Evolutionary conservation across 2,329 filamentous ascomycete genomes (phyloP), one percentile per base, ranked within the genome.

Genomic region (Madurella mycetomatis): DNA sequence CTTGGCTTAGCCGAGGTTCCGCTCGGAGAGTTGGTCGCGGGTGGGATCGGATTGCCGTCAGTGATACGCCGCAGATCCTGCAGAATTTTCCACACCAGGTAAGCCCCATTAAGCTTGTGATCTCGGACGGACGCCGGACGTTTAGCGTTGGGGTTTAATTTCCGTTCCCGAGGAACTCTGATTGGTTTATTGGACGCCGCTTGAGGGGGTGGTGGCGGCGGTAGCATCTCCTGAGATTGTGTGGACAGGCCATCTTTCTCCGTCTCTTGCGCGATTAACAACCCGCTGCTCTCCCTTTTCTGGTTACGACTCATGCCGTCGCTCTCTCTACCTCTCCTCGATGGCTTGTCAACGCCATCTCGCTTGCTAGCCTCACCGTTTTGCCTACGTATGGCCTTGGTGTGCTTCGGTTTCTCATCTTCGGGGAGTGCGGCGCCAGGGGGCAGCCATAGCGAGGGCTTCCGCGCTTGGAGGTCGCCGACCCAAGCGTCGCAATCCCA

Each of bases 401-500:
- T 43, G 0, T 62, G 62, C 61, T 75, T 77, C 45, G 71, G 69
- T 53, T 72, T 74, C 46, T 77, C 74, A 19, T 71, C 68, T 13
- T 72, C 69, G 1, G 64, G 54, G 5, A 71, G 30, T 0, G 41
- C 65, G 1, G 73, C 68, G 1, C 73, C 74, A 0, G 76, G 74
- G 0, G 77, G 76, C 53, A 81, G 69, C 83, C 83, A 87, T 4
- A 87, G 71, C 46, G 78, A 76, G 1, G 82, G 79, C 53, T 84
- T 77, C 50, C 81, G 78, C 48, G 71, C 69, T 56, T 79, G 81
- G 51, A 89, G 66, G 63, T 88, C 83, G 9, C 76, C 69, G 1
- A 89, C 85, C 86, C 86, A 90, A 4, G 81, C 81, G 61, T 90
- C 86, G 56, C 86, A 89, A 63, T 89, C 86, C 85, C 85, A 88